phyloP scores from a whole-genome alignment of 331 rosid genomes.

The Erythrophleum ivorense region DNA sequence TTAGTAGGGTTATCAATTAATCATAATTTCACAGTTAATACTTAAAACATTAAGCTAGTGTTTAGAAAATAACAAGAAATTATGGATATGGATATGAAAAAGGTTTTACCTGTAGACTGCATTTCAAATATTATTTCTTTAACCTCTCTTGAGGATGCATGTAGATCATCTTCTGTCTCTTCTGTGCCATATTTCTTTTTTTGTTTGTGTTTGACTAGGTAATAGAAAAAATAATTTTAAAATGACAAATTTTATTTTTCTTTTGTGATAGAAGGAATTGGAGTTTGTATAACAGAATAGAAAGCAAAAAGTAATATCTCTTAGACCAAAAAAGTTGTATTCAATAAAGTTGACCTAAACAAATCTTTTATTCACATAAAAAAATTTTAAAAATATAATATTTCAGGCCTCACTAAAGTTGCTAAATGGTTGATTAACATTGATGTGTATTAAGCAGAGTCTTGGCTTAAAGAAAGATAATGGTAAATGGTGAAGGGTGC shows the following conservation, averaged over 20 bases:
- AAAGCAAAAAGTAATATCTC: no score
- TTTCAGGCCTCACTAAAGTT: not conserved
- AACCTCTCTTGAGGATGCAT: slow-evolving; percentile 43
- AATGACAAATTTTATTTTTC: no score
- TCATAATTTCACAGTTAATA: not conserved
- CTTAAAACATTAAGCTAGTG: not conserved
- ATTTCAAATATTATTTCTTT: not conserved
- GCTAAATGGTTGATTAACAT: not conserved
- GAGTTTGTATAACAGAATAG: no score
- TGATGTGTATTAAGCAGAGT: not conserved
- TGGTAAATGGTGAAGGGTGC: slow-evolving; percentile 28
- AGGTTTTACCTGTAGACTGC: slow-evolving; percentile 10
- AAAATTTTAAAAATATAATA: no score
- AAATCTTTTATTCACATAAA: no score
- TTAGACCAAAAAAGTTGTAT: no score
- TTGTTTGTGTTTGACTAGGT: no score
- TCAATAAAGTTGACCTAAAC: not conserved
- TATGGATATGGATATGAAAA: not conserved
- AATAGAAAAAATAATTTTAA: no score
- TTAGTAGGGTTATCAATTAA: not conserved
- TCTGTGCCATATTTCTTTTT: not conserved
- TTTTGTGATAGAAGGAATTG: no score
- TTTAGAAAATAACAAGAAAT: not conserved
- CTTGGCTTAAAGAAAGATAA: slow-evolving; percentile 28
- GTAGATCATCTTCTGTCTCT: slow-evolving; percentile 38